Evolutionary conservation across 192 early-diverging fungal species (phyloP), one percentile per base, ranked within the genome.

Genomic region (Funneliformis geosporum): DNA sequence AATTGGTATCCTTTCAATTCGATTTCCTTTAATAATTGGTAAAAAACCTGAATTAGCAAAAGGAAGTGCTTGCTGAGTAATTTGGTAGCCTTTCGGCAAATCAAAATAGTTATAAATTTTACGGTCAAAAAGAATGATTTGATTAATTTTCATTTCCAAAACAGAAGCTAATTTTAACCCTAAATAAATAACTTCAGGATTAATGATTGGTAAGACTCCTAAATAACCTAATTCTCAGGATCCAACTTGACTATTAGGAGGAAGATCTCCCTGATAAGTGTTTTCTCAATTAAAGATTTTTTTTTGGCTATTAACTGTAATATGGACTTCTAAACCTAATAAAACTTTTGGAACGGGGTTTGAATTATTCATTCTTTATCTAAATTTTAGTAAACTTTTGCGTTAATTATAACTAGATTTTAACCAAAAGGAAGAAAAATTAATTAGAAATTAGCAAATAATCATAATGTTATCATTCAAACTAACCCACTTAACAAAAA

Each of bases 51-150:
- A 0, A 68, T 0, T 68, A 68, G 67, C 67, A 23, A 68, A 38
- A 5, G 67, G 67, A 12, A 8, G 0, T 68, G 27, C 67, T 33
- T 68, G 67, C 5, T 68, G 67, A 33, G 67, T 68, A 68, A 68
- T 68, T 68, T 68, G 67, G 33, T 68, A 68, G 67, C 67, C 67
- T 68, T 68, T 68, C 1, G 67, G 67, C 38, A 68, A 68, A 68
- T 68, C 67, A 68, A 68, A 68, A 68, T 68, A 68, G 38, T 68
- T 68, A 12, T 68, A 68, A 38, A 68, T 68, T 33, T 68, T 68
- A 18, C 67, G 67, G 67, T 68, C 67, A 68, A 68, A 68, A 68
- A 68, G 67, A 38, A 68, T 68, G 11, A 18, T 68, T 68, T 1
- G n/a, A 4, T 5, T 68, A 33, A 68, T 68, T 68, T 68, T 68